Evolutionary conservation across 352 stramenopile genomes (phyloP), one percentile per base, ranked within the genome.

Genomic region (Globisporangium solare): DNA sequence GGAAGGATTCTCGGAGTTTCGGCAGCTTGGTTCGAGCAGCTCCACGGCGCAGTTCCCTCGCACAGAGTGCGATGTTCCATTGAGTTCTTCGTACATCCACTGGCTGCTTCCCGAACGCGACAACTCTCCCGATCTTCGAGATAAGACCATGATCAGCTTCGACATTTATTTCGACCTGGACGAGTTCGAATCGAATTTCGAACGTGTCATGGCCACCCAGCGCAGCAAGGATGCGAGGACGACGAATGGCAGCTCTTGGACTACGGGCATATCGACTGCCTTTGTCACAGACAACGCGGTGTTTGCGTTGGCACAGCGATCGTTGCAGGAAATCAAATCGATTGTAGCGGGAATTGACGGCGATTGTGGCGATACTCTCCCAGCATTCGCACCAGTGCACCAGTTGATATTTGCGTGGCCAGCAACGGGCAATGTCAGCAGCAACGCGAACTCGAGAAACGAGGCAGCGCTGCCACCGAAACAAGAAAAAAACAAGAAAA

Each of bases 131-230:
- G 27, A 6, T 8, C 27, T 35, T 10, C 4, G 27, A 7, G 10
- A 35, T 35, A 10, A 35, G 27, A 35, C 27, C 27, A 10, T 8
- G 7, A 50, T 56, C 5, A 63, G 75, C 31, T 59, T 47, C 17
- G 77, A 71, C 55, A 56, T 79, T 31, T 79, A 77, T 47, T 74
- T 79, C 41, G 54, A 73, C 15, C 35, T 69, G 47, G 42, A 55
- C 10, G 71, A 77, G 53, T 75, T 73, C 55, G 60, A 73, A 51
- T 47, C 47, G 2, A 76, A 72, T 6, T 66, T 73, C 27, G 42
- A 57, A 12, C 52, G 17, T n/a, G 22, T 41, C 1, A 24, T 42
- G 47, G 10, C 40, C 18, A 15, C 61, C 17, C 39, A 43, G 15
- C 60, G 67, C n/a, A 61, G 56, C 7, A 60, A 47, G 8, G 68